Percentiles rank a stretch among this genome's conserved stretches.
These are phyloP conservation scores for Voacanga thouarsii DNA, from an alignment of 257 asterid species.

Conservation along the genomic window DNA sequence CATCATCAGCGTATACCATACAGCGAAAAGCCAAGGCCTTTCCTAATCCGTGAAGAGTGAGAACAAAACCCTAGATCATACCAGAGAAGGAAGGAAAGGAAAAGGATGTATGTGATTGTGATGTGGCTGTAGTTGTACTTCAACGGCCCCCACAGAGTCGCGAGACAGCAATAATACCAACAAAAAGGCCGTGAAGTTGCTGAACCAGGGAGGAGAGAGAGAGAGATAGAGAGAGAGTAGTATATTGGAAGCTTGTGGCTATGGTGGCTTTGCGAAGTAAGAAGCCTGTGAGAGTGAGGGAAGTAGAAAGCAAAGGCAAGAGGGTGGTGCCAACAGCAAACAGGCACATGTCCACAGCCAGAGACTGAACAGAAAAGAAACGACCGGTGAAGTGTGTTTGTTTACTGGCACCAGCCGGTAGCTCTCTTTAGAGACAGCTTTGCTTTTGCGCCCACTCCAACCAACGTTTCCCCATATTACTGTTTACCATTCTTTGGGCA, in stretches of 20 bases:
- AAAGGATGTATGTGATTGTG: background rate
- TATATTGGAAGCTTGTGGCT: too few relatives aligned
- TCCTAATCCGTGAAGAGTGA: background rate
- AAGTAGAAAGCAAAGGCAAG: background rate
- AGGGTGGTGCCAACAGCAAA: too few relatives aligned
- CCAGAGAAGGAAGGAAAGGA: background rate
- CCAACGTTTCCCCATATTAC: too few relatives aligned
- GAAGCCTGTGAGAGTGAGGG: background rate
- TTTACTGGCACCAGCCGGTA: background rate
- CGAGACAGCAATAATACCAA: too few relatives aligned
- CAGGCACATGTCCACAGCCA: background rate
- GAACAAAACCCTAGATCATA: background rate
- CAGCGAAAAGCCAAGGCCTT: background rate
- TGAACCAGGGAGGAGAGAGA: too few relatives aligned
- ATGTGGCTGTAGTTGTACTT: too few relatives aligned
- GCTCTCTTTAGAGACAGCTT: background rate
- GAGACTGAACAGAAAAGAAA: background rate
- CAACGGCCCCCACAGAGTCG: too few relatives aligned
- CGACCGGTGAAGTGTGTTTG: background rate
- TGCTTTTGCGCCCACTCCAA: too few relatives aligned
- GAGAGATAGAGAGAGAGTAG: too few relatives aligned
- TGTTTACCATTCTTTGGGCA: too few relatives aligned
- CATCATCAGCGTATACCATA: background rate
- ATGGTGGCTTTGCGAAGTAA: too few relatives aligned
- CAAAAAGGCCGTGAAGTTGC: too few relatives aligned